phyloP scores from a whole-genome alignment of 108 stramenopile genomes.

The Cylindrotheca fusiformis region DNA sequence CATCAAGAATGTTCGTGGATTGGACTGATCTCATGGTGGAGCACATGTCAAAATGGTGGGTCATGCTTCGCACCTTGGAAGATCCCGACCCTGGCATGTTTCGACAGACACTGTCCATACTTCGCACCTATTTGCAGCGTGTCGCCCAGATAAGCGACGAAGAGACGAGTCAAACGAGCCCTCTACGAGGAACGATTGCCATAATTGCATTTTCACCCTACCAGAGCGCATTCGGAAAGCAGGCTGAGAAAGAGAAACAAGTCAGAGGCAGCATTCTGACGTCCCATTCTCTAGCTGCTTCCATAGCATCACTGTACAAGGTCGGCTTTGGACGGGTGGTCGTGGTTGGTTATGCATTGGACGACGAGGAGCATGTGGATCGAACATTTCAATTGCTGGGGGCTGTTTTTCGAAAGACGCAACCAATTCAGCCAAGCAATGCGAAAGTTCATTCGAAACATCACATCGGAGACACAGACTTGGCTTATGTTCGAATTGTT shows the following conservation, averaged over 20 bases:
- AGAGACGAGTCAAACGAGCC: not conserved
- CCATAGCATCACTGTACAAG: conserved; percentile 2
- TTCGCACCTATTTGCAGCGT: not conserved
- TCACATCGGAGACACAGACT: not conserved
- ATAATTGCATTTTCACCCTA: conserved; percentile 22
- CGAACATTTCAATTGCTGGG: not conserved
- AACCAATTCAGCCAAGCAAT: not conserved
- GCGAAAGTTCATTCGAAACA: not conserved
- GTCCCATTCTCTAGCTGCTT: conserved; percentile 5
- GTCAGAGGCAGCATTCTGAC: not conserved
- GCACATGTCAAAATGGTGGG: conserved; percentile 7
- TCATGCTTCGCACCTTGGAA: not conserved
- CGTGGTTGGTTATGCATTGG: not conserved
- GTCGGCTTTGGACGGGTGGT: conserved; percentile 9
- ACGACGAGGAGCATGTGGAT: not conserved
- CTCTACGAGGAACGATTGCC: conserved; percentile 14
- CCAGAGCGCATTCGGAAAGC: not conserved
- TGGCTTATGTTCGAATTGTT: not conserved
- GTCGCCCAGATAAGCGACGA: not conserved
- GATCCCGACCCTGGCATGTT: not conserved
- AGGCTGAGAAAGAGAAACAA: not conserved
- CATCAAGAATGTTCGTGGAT: conserved; percentile 1
- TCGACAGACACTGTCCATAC: not conserved
- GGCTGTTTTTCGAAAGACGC: no score
- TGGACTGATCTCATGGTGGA: conserved; percentile 10